A percentile compares a stretch with the other conserved stretches of the same genome.
Evolutionary conservation across 2,329 filamentous ascomycete species (phyloP).

Genomic region (Phyllosticta paracitricarpa): DNA sequence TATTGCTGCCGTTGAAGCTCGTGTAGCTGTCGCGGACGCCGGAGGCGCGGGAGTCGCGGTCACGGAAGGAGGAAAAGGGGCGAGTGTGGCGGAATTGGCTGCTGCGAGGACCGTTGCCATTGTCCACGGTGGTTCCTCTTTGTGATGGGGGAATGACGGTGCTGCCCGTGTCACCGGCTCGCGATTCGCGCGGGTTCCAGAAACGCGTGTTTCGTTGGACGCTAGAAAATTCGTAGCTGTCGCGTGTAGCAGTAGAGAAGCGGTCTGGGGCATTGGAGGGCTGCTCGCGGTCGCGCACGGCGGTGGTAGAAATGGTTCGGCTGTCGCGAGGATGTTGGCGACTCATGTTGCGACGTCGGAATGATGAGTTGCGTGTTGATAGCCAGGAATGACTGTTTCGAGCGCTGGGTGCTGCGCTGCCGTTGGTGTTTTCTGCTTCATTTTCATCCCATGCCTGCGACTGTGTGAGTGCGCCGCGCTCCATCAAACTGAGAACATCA

Average conservation of each 20-base stretch:
- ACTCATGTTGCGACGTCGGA: neutral
- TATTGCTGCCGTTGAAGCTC: neutral
- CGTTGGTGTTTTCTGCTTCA: neutral
- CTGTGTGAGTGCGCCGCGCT: neutral
- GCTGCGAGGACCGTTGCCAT: neutral
- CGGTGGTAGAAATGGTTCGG: neutral
- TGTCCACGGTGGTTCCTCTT: neutral
- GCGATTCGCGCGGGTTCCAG: neutral
- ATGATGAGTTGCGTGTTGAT: neutral
- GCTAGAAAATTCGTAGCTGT: neutral
- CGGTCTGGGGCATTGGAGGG: neutral
- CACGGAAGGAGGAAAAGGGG: neutral
- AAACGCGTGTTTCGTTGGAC: neutral
- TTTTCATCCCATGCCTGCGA: neutral
- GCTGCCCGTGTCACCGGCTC: neutral
- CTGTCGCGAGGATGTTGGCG: neutral
- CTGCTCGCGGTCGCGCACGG: neutral
- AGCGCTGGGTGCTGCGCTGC: neutral
- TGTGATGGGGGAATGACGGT: neutral
- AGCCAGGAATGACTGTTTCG: neutral
- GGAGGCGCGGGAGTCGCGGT: neutral
- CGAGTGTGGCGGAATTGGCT: neutral
- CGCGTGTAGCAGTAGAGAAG: neutral
- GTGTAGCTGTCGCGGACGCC: neutral
- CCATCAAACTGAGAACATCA: neutral